A percentile compares a stretch with the other conserved stretches of the same genome.
phyloP scores from a whole-genome alignment of 495 filamentous ascomycete genomes.

The Sporormia fimetaria region DNA sequence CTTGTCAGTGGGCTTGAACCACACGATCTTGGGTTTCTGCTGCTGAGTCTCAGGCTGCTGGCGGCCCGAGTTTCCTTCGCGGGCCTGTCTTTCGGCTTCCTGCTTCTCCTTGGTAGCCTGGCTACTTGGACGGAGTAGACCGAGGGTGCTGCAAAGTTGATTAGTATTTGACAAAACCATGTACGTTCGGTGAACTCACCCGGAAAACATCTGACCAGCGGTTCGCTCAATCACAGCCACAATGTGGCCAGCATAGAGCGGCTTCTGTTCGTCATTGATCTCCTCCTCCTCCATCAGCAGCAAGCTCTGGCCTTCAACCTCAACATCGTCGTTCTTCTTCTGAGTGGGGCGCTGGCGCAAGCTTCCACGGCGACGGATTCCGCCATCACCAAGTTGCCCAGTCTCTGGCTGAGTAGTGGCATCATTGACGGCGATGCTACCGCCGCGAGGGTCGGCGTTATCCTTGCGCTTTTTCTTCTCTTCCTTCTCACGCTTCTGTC shows the following conservation, averaged over 20 bases:
- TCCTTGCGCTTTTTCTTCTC: constrained; percentile 99
- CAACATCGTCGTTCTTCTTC: constrained; percentile 99
- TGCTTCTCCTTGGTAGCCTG: constrained; percentile 99
- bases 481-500: constrained; percentile 96
- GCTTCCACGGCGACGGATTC: constrained; percentile 84
- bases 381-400: constrained; percentile 59
- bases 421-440: constrained; percentile 57
- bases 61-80: constrained; percentile 69
- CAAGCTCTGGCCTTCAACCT: constrained; percentile 95
- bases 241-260: constrained; percentile 90
- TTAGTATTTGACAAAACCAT: neutral
- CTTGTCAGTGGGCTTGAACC: constrained; percentile 99
- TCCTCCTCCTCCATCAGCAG: constrained; percentile 96
- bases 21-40: constrained; percentile 99
- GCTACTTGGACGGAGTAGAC: constrained; percentile 87
- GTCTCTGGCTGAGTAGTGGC: constrained; percentile 53
- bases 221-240: constrained; percentile 96
- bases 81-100: constrained; percentile 84
- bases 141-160: constrained; percentile 50
- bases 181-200: constrained; percentile 33
- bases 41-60: constrained; percentile 73
- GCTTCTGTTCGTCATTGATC: constrained; percentile 96
- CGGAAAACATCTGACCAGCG: constrained; percentile 98
- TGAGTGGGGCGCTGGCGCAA: constrained; percentile 92
- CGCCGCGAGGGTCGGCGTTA: constrained; percentile 77